Percentiles rank a stretch among this genome's conserved stretches.
These are phyloP conservation scores for Aristolochia contorta DNA, from an alignment of 164 flowering plant species.

Conservation along the genomic window DNA sequence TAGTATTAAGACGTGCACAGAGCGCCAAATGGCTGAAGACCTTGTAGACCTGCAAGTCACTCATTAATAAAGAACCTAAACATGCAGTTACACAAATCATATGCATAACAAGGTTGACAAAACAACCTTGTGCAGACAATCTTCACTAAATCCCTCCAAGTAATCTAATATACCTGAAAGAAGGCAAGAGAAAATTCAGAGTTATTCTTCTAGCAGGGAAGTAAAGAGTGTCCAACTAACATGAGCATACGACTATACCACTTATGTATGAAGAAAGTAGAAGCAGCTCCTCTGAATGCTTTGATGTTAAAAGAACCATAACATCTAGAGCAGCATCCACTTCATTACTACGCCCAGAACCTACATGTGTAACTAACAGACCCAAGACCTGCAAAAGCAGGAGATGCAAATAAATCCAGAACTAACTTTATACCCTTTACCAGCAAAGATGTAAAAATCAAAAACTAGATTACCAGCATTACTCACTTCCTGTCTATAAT, in stretches of 20 bases:
- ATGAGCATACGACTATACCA: slow-evolving; percentile 29
- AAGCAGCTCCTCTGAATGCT: slow-evolving; percentile 45
- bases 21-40: slow-evolving; percentile 60
- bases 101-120: neutral
- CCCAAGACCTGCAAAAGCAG: slow-evolving; percentile 52
- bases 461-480: neutral
- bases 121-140: slow-evolving; percentile 51
- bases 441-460: no score
- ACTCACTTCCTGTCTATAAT: slow-evolving; percentile 73
- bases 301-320: slow-evolving; percentile 48
- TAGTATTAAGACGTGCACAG: slow-evolving; percentile 30
- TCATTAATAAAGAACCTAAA: neutral
- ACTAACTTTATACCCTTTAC: no score
- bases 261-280: slow-evolving; percentile 53
- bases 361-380: slow-evolving; percentile 62
- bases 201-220: neutral
- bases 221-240: neutral
- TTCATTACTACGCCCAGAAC: slow-evolving; percentile 62
- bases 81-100: neutral
- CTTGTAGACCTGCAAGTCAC: slow-evolving; percentile 57
- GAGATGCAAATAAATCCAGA: neutral
- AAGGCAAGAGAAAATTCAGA: neutral
- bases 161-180: slow-evolving; percentile 68
- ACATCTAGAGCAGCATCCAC: slow-evolving; percentile 67
- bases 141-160: slow-evolving; percentile 61